Evolutionary conservation across 768 basidiomycete genomes (phyloP), one percentile per base, ranked within the genome.

Genomic region (Tephrocybe sp.): DNA sequence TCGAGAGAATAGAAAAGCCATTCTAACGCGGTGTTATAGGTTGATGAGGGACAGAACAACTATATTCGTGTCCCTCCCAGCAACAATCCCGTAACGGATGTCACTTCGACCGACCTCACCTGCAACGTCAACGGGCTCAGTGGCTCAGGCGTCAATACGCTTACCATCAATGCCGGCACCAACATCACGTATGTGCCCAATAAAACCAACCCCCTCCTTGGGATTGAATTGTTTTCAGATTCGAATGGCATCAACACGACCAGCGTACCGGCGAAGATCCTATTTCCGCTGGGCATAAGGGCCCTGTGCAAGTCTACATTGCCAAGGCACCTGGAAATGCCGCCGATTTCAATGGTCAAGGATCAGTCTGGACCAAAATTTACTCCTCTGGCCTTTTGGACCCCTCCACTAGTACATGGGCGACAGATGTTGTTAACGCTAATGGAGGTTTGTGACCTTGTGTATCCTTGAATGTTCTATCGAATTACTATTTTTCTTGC

Each of bases 11-110:
- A n/a, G 9, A 10, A 38, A 19, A 17, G 19, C 7, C 16, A 33
- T 19, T 10, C 20, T 11, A 53, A 41, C 11, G 16, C 13, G 26
- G n/a, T 23, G 38, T 13, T 53, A 16, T 26, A 76, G 75, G 70
- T 62, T 17, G 78, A 80, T 56, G 59, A 76, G 55, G 78, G 78
- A 1, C 61, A 62, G 31, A 79, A 79, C 64, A 72, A 57, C 23
- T 71, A 68, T 57, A 62, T 79, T 42, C 77, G 78, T 44, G 58
- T 79, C 17, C 66, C 74, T 8, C 78, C 78, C 13, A 79, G 61
- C 65, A 80, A 80, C 66, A 79, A 78, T 59, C 78, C 78, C 12
- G 77, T 79, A 39, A 77, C 76, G 26, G 78, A 80, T 50, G 78
- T 80, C 19, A 77, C 76, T 20, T 77, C 75, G 19, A 79, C 63